Evolutionary conservation across 495 filamentous ascomycete species (phyloP), one percentile per base, ranked within the genome.

Genomic region (Chaetomidium leptoderma): DNA sequence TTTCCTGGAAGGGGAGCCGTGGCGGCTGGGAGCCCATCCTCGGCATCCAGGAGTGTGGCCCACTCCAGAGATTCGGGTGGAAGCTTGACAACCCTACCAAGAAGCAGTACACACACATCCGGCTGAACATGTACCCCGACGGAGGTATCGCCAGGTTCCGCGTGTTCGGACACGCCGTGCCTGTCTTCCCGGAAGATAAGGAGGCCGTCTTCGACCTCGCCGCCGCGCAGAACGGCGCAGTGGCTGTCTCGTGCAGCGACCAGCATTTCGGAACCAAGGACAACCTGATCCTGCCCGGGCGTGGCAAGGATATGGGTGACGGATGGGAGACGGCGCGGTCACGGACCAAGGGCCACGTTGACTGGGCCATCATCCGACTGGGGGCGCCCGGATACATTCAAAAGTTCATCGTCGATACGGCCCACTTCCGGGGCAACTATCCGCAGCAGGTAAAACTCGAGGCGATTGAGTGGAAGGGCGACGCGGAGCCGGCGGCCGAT

Each of bases 281-380:
- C 58, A 95, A 97, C 70, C 70, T 96, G 44, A 80, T 96, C 14
- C 75, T 96, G 13, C 91, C 92, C 3, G 91, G 91, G 2, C 78
- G 92, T 26, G 92, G 92, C 7, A 83, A 86, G 67, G 86, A 97
- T 71, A 96, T 96, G 91, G 88, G 91, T 30, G 91, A 95, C 70
- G 92, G 92, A 3, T 97, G 92, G 91, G 91, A 97, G 73, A 97
- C 91, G 11, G 85, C 86, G 52, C 81, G 92, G 36, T 90, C 86
- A 30, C 74, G 92, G 24, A 83, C 78, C 23, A 83, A 83, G 62
- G 86, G 81, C 11, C 92, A 97, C 71, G 75, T 88, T 19, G 92
- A 97, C 72, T 96, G 92, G 91, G 80, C 86, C 10, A 85, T 96
- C 59, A 78, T 95, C 51, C 80, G 81, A 60, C 81, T 97, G 23